These are phyloP conservation scores for Ilyonectria robusta DNA, from an alignment of 2,329 filamentous ascomycete species.

Conservation along the genomic window DNA sequence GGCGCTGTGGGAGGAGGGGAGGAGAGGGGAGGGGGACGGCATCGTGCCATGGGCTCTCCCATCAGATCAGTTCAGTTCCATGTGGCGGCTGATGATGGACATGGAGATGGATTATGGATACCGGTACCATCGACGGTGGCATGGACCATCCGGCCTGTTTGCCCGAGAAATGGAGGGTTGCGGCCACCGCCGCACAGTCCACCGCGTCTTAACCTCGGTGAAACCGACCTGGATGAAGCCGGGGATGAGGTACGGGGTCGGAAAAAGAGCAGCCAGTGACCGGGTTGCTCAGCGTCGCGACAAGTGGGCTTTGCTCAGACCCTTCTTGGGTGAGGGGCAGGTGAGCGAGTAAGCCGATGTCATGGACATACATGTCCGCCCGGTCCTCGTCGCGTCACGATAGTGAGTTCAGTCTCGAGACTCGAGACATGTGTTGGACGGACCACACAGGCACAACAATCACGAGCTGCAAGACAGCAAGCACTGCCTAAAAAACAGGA, in stretches of 20 bases:
- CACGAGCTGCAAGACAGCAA: not conserved
- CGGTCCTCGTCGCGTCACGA: not conserved
- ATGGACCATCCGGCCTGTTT: not conserved
- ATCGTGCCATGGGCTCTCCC: slow-evolving; percentile 31
- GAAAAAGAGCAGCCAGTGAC: slow-evolving; percentile 28
- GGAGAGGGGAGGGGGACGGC: slow-evolving; percentile 19
- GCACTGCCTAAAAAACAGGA: not conserved
- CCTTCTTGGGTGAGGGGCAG: slow-evolving; percentile 28
- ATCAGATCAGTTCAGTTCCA: not conserved
- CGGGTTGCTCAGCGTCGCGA: slow-evolving; percentile 13
- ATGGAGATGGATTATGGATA: slow-evolving; percentile 5
- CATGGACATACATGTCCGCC: slow-evolving; percentile 31
- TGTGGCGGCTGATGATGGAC: slow-evolving; percentile 22
- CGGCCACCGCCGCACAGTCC: slow-evolving; percentile 3
- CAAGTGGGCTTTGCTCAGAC: slow-evolving; percentile 22
- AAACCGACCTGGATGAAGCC: slow-evolving; percentile 36
- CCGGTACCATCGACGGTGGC: slow-evolving; percentile 6
- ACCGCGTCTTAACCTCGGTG: slow-evolving; percentile 44
- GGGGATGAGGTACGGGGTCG: slow-evolving; percentile 7
- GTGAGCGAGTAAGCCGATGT: slow-evolving; percentile 26
- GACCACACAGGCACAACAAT: not conserved
- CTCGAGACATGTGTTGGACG: slow-evolving; percentile 1
- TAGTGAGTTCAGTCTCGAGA: slow-evolving; percentile 1
- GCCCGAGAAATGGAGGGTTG: not conserved
- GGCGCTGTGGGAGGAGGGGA: slow-evolving; percentile 6